phyloP scores from a whole-genome alignment of 73 alveolate species.

The Blepharisma japonicum region DNA sequence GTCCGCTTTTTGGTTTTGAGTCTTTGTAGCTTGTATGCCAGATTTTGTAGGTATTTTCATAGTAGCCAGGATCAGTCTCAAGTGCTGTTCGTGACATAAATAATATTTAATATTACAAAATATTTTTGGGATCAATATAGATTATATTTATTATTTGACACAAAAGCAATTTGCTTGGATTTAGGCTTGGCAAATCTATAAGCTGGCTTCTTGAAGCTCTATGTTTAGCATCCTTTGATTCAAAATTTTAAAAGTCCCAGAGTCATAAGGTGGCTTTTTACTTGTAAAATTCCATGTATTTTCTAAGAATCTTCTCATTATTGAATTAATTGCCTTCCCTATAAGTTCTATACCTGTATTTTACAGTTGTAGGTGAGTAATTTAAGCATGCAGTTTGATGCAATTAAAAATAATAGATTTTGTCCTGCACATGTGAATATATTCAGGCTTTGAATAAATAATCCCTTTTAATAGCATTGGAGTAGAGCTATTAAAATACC shows the following conservation, averaged over 20 bases:
- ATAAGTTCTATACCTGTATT: conserved; percentile 24
- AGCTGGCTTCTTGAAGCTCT: neutral
- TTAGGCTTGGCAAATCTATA: conserved; percentile 17
- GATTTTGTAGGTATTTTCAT: neutral
- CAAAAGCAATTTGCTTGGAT: conserved; percentile 1
- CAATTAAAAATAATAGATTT: conserved; percentile 33
- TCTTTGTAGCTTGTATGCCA: neutral
- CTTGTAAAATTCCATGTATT: neutral
- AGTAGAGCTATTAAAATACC: neutral
- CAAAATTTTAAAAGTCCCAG: conserved; percentile 1
- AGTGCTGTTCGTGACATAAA: too few relatives aligned
- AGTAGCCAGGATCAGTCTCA: neutral
- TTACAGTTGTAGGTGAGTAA: conserved; percentile 30
- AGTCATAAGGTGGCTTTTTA: neutral
- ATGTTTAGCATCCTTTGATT: neutral
- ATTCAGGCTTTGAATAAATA: conserved; percentile 41
- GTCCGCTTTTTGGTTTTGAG: neutral
- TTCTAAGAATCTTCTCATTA: neutral
- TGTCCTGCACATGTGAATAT: conserved; percentile 43
- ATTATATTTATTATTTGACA: too few relatives aligned
- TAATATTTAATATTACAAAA: too few relatives aligned
- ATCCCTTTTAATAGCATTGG: neutral
- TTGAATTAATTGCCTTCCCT: conserved; percentile 26
- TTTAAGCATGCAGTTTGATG: conserved; percentile 52
- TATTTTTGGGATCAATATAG: too few relatives aligned